Evolutionary conservation across 2,329 filamentous ascomycete species (phyloP), one percentile per base, ranked within the genome.

Genomic region (Cladosporium sp.): DNA sequence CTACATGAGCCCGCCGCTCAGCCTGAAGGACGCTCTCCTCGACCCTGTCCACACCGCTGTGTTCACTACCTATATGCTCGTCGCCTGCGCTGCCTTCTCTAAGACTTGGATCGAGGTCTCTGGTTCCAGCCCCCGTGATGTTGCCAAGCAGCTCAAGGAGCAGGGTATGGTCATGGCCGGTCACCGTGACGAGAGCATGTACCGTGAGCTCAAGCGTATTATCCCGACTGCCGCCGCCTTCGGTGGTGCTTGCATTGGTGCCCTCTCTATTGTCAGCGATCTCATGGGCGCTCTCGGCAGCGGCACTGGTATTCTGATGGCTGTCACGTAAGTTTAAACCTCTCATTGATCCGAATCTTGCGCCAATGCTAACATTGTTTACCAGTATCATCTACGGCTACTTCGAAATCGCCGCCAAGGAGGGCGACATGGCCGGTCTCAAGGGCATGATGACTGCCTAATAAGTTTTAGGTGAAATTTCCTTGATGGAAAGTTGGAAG

Each of bases 81-180:
- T 89, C 64, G 95, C 95, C 61, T 99, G 93, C 69, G 91, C 91
- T 55, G 84, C 97, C 71, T 99, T 99, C 83, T 96, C 91, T 74
- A 99, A 99, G 88, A 99, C 95, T 49, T 99, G 93, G 93, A 99
- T 99, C 65, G 93, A 99, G 77, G 93, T 99, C 59, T 97, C 93
- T 34, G 95, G 93, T 67, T 96, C 92, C 57, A 92, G 89, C 78
- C 95, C 93, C 54, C 88, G 93, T 67, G 93, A 99, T 68, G 95
- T 99, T 61, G 93, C 93, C 66, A 99, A 99, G 84, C 93, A 97
- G 78, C 85, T 99, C 72, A 99, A 99, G 85, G 95, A 99, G 68
- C 93, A 99, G 77, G 93, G 93, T 70, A 86, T 99, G 53, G 92
- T 99, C 63, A 99, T 99, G 95, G 92, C 93, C 66, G 93, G 93